phyloP scores from a whole-genome alignment of 495 filamentous ascomycete species.

The Hyaloscypha hepaticicola region DNA sequence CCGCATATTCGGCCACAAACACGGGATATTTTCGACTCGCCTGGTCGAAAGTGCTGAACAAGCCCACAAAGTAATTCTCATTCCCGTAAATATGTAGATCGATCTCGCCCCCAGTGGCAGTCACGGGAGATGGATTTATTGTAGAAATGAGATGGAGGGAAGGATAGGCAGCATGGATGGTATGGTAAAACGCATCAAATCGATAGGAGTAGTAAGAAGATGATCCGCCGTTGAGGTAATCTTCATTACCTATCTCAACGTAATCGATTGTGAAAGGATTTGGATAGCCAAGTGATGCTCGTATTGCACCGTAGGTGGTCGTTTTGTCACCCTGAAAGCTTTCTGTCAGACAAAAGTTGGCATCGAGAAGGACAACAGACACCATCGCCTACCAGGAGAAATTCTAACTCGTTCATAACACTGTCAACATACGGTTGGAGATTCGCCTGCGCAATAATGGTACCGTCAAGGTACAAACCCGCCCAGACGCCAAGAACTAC shows the following conservation, averaged over 20 bases:
- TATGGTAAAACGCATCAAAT: slow-evolving; percentile 49
- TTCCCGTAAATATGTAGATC: slow-evolving; percentile 49
- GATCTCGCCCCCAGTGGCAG: not conserved
- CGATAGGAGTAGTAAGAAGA: slow-evolving; percentile 41
- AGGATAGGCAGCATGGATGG: slow-evolving; percentile 48
- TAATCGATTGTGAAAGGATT: slow-evolving; percentile 13
- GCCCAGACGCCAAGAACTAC: slow-evolving; percentile 49
- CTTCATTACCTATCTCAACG: slow-evolving; percentile 49
- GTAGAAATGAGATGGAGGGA: slow-evolving; percentile 46
- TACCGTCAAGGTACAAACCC: slow-evolving; percentile 45
- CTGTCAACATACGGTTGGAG: slow-evolving; percentile 26
- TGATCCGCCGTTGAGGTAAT: slow-evolving; percentile 42
- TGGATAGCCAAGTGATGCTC: slow-evolving; percentile 13
- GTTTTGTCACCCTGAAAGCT: slow-evolving; percentile 4
- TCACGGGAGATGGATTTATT: slow-evolving; percentile 18
- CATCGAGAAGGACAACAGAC: too few species aligned
- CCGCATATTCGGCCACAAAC: slow-evolving; percentile 50
- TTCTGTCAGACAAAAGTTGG: not conserved
- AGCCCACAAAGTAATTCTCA: slow-evolving; percentile 44
- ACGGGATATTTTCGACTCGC: slow-evolving; percentile 32
- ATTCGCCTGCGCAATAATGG: slow-evolving; percentile 6
- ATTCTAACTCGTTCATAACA: slow-evolving; percentile 30
- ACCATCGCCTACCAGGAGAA: slow-evolving; percentile 42
- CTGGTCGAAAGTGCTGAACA: slow-evolving; percentile 53
- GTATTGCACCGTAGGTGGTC: too few species aligned